Evolutionary conservation across 2,329 filamentous ascomycete species (phyloP).

Genomic region (Chalaropsis thielavioides): DNA sequence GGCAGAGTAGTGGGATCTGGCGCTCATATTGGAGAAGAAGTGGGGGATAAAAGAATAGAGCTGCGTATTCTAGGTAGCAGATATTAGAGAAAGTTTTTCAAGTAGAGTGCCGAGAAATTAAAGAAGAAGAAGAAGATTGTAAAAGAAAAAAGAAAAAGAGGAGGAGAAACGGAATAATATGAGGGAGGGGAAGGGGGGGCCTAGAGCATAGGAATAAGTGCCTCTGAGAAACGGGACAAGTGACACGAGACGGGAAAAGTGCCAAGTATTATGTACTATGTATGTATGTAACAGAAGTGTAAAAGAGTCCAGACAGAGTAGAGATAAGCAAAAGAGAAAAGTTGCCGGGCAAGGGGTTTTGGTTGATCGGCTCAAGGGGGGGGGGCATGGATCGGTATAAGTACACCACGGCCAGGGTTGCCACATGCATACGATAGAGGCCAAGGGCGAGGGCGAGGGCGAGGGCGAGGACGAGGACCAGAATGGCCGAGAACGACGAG

Average conservation of each 20-base stretch:
- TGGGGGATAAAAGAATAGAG: not conserved
- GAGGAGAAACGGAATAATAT: not conserved
- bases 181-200: not conserved
- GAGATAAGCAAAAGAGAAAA: not conserved
- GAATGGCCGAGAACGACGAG: not conserved
- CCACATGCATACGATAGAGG: not conserved
- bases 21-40: conserved; percentile 11
- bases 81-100: not conserved
- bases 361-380: not conserved
- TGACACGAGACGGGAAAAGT: not conserved
- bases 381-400: conserved; percentile 4
- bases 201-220: not conserved
- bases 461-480: not conserved
- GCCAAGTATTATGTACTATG: not conserved
- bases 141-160: not conserved
- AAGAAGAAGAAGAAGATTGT: not conserved
- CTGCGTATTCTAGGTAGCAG: not conserved
- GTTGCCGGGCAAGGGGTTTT: not conserved
- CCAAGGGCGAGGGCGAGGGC: not conserved
- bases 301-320: not conserved
- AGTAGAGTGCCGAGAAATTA: not conserved
- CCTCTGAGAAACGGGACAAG: not conserved
- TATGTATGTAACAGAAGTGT: not conserved
- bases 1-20: conserved; percentile 12
- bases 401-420: not conserved